These are phyloP conservation scores for Trichoderma reesei DNA, from an alignment of 495 filamentous ascomycete species.

Conservation along the genomic window DNA sequence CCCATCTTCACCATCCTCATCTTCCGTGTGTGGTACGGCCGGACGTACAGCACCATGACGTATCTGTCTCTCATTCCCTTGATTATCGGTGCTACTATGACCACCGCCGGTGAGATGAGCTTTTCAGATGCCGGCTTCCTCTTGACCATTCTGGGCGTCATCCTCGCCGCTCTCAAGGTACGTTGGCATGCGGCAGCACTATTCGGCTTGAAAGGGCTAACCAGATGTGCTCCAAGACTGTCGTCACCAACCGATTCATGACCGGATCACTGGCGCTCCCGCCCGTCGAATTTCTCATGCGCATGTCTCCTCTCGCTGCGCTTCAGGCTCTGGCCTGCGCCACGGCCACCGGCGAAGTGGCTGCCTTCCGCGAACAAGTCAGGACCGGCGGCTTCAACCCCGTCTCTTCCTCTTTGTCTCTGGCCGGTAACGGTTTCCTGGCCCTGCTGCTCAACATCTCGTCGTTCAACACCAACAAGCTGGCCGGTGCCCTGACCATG, in stretches of 20 bases:
- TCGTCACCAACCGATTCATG: slow-evolving; percentile 47
- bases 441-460: slow-evolving; percentile 46
- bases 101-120: slow-evolving; percentile 50
- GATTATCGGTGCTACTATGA: slow-evolving; percentile 44
- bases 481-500: slow-evolving; percentile 47
- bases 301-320: slow-evolving; percentile 47
- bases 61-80: slow-evolving; percentile 49
- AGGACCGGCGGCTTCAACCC: slow-evolving; percentile 3
- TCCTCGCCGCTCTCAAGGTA: slow-evolving; percentile 44
- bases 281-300: slow-evolving; percentile 43
- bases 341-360: slow-evolving; percentile 36
- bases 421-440: slow-evolving; percentile 40
- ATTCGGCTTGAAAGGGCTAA: not conserved
- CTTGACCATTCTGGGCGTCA: slow-evolving; percentile 43
- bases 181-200: not conserved
- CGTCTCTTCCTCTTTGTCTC: slow-evolving; percentile 4
- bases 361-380: slow-evolving; percentile 15
- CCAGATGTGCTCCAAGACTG: slow-evolving; percentile 20
- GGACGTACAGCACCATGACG: slow-evolving; percentile 37
- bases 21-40: slow-evolving; percentile 39
- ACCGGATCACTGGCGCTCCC: slow-evolving; percentile 41
- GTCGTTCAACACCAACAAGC: slow-evolving; percentile 47
- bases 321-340: slow-evolving; percentile 42
- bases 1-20: slow-evolving; percentile 47
- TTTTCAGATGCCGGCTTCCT: slow-evolving; percentile 43